These are phyloP conservation scores for Immersiporthe knoxdaviesiana DNA, from an alignment of 2,329 filamentous ascomycete species.

Conservation along the genomic window DNA sequence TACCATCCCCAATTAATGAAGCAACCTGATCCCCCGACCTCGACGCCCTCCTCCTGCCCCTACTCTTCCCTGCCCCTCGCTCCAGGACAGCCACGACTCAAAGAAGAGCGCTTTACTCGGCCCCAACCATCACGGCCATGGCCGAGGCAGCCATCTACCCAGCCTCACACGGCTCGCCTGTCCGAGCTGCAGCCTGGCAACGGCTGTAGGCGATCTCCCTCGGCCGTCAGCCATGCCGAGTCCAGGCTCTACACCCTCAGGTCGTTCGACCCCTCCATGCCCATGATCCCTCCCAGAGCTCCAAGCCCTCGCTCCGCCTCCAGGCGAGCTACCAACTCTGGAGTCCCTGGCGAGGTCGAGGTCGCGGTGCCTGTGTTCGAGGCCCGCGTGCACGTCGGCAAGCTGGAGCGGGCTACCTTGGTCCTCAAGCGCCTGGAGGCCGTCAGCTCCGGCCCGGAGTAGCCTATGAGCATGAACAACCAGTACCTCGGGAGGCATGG, in stretches of 20 bases:
- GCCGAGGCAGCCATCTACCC: slow-evolving; percentile 28
- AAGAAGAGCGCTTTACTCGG: slow-evolving; percentile 31
- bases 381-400: slow-evolving; percentile 80
- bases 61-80: background rate
- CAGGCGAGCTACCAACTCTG: slow-evolving; percentile 45
- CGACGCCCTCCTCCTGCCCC: background rate
- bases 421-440: slow-evolving; percentile 70
- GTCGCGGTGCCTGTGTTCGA: slow-evolving; percentile 81
- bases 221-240: slow-evolving; percentile 29
- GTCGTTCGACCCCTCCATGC: slow-evolving; percentile 47
- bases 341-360: slow-evolving; percentile 64
- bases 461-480: slow-evolving; percentile 73
- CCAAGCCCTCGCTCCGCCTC: slow-evolving; percentile 34
- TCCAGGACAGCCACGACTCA: background rate
- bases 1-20: slow-evolving; percentile 14
- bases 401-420: slow-evolving; percentile 74
- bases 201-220: slow-evolving; percentile 37
- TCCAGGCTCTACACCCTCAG: slow-evolving; percentile 43
- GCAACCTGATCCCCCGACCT: background rate
- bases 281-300: slow-evolving; percentile 50
- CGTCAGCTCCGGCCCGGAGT: slow-evolving; percentile 53
- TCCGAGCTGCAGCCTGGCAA: slow-evolving; percentile 40
- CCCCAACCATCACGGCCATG: slow-evolving; percentile 34
- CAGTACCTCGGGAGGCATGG: slow-evolving; percentile 70
- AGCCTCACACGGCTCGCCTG: slow-evolving; percentile 26